These are phyloP conservation scores for Aspergillus panamensis DNA, from an alignment of 495 filamentous ascomycete genomes.

Conservation along the genomic window DNA sequence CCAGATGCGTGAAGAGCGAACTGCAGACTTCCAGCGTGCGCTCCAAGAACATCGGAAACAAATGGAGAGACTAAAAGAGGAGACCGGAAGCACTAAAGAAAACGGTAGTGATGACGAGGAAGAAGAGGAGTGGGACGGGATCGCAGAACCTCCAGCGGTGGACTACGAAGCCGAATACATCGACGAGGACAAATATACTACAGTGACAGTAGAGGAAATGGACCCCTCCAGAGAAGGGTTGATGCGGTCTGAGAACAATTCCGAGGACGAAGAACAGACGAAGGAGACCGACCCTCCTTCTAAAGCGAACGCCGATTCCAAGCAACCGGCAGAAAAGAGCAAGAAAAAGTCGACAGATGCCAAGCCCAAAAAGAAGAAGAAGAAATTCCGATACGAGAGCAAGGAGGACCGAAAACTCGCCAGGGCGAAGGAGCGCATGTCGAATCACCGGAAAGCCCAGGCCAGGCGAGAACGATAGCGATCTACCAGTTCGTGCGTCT, in stretches of 20 bases:
- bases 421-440: conserved; percentile 62
- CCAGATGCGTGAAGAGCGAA: conserved; percentile 76
- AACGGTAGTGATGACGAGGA: conserved; percentile 31
- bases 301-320: conserved; percentile 30
- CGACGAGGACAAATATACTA: conserved; percentile 93
- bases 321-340: conserved; percentile 32
- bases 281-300: conserved; percentile 30
- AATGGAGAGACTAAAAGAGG: conserved; percentile 50
- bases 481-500: background rate
- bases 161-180: conserved; percentile 91
- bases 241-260: conserved; percentile 36
- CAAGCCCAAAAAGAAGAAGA: conserved; percentile 69
- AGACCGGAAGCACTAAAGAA: conserved; percentile 42
- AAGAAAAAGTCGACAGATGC: conserved; percentile 53
- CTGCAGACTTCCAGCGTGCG: conserved; percentile 72
- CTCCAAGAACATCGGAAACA: conserved; percentile 67
- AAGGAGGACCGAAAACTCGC: conserved; percentile 72
- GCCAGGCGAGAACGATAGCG: conserved; percentile 37
- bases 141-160: conserved; percentile 55
- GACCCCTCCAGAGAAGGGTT: conserved; percentile 71
- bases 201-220: conserved; percentile 90
- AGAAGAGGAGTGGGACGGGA: conserved; percentile 60
- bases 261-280: conserved; percentile 43
- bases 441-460: conserved; percentile 51
- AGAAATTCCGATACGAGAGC: conserved; percentile 88